Evolutionary conservation across 169 alveolate species (phyloP), one percentile per base, ranked within the genome.

Genomic region (Cryptosporidium xiaoi): DNA sequence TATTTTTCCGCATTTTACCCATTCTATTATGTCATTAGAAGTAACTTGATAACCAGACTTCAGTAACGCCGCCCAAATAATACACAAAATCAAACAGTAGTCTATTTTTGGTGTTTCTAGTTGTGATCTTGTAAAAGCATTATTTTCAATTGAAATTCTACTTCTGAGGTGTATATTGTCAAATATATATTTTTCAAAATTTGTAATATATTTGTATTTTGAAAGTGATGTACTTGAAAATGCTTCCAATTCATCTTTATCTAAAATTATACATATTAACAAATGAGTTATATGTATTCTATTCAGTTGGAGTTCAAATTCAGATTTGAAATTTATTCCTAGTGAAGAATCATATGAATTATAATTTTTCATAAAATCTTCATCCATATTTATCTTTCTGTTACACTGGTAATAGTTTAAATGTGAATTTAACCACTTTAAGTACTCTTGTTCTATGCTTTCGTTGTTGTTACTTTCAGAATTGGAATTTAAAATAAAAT

Each of bases 1-100:
- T 16, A 77, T 77, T 77, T 77, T 77, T 5, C 87, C 87, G n/a
- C 33, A 18, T 77, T 33, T 77, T 44, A 77, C 77, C 87, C 87
- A 77, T 60, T 77, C 71, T 44, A 77, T 62, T 1, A 77, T 77
- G 33, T 77, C 87, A 77, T 29, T 31, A 40, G 87, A 77, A 16
- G 87, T 58, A 6, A 77, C 71, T 40, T 34, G 71, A 27, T 77
- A 77, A 8, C 87, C 87, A 44, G 77, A 46, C 33, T 77, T 77
- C 33, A 77, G 3, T 27, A 77, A 13, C 15, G 77, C 40, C 24
- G 64, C 44, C 87, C 87, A 77, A 44, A 77, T 27, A 60, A 77
- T 77, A 36, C 77, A 60, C 31, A 77, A 40, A 46, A 77, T 58
- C 3, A 77, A 27, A 27, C 65, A 58, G 31, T 60, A 60, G 87